Base-by-base conservation (phyloP, 2,329 filamentous ascomycete species). In the Ceratocystis papillata region DNA sequence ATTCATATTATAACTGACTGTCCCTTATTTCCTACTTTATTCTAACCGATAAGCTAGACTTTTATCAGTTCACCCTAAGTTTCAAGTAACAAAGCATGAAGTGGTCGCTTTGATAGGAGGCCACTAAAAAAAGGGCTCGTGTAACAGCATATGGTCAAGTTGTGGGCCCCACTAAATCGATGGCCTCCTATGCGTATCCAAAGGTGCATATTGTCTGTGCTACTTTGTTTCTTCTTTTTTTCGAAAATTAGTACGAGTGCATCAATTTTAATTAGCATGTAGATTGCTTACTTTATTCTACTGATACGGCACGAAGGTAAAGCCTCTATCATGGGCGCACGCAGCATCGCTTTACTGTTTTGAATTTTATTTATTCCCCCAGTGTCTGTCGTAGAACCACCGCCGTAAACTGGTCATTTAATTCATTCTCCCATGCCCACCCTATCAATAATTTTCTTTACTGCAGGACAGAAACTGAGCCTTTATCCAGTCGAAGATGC, bases 291-390 rank as follows among this genome's bases (percentile, higher is more conserved):
- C 33, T 37, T 37, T 37, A 8, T 37, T 20, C 48, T 50, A 50
- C 22, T 25, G 12, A 53, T 15, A 53, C 30, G 1, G 30, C 30
- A 33, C 30, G 0, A 33, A 33, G 5, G 20, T 2, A 53, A 10
- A 25, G 3, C 20, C 12, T 25, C 7, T 15, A 25, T 33, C 22
- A 59, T 17, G 28, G 25, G 33, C 0, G 2, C 3, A 59, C 10
- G 37, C 28, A 59, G 15, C 20, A 17, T 33, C 4, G 17, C 61
- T 50, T 15, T 20, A 7, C 30, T 65, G 28, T 61, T 64, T 65
- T 60, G 33, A 55, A 22, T 64, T 64, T 59, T 63, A 57, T 67
- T 67, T 41, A 62, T 57, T 67, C 55, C 44, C 48, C 37, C 62
- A 57, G 46, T 65, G 45, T 55, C 57, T 61, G 25, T 63, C 53